These are phyloP conservation scores for Escovopsis sp. DNA, from an alignment of 2,329 filamentous ascomycete species.

Conservation along the genomic window DNA sequence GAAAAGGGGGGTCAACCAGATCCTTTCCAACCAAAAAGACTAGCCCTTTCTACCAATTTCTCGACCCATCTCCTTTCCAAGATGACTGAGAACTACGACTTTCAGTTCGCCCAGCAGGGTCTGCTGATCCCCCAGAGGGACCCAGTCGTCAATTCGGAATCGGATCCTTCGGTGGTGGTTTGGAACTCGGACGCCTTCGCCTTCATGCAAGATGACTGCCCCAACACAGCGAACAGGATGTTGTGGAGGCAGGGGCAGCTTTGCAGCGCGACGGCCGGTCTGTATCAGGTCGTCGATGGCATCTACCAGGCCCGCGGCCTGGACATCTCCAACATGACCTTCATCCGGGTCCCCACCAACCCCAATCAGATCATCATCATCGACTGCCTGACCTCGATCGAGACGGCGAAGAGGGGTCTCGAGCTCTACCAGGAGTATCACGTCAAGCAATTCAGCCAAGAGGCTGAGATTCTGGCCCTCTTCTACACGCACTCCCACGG, in stretches of 20 bases:
- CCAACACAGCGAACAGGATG: conserved; percentile 5
- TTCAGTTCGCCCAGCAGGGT: conserved; percentile 7
- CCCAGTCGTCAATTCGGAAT: conserved; percentile 2
- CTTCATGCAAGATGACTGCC: conserved; percentile 6
- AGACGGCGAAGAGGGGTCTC: conserved; percentile 20
- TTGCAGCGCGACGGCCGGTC: conserved; percentile 11
- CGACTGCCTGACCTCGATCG: conserved; percentile 21
- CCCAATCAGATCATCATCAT: conserved; percentile 24
- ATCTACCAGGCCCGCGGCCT: conserved; percentile 27
- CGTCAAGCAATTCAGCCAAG: neutral
- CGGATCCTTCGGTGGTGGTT: conserved; percentile 3
- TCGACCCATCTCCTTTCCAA: no score
- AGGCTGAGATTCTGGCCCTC: conserved; percentile 16
- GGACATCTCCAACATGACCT: conserved; percentile 26
- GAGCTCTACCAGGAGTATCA: conserved; percentile 18
- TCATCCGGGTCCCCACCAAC: conserved; percentile 18
- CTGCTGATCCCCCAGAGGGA: conserved; percentile 8
- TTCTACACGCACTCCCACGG: conserved; percentile 27
- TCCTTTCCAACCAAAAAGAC: no score
- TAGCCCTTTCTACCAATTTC: no score
- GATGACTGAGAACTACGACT: conserved; percentile 5
- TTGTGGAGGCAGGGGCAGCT: conserved; percentile 9
- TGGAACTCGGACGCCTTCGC: conserved; percentile 16
- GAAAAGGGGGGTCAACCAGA: no score
- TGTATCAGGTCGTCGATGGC: conserved; percentile 19